Evolutionary conservation across 2,329 filamentous ascomycete genomes (phyloP).

Genomic region (Aphanoascus verrucosus): DNA sequence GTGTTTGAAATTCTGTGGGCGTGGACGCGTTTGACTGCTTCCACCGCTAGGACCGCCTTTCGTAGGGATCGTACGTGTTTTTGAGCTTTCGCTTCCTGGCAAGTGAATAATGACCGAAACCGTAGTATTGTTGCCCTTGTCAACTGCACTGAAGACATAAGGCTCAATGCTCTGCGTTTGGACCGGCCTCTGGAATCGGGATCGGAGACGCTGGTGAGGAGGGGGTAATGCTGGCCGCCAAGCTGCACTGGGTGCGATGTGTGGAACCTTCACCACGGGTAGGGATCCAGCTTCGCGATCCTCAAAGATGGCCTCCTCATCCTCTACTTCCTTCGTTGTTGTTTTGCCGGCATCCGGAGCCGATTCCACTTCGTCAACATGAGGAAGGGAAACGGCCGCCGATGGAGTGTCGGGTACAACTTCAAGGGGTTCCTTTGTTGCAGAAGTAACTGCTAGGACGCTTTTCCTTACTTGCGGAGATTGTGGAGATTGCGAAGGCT

Average conservation of each 20-base stretch:
- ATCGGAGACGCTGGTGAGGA: conserved; percentile 25
- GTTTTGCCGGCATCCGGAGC: conserved; percentile 38
- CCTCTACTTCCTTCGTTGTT: conserved; percentile 58
- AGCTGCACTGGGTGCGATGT: conserved; percentile 49
- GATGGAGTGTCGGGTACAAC: conserved; percentile 41
- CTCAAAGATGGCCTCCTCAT: conserved; percentile 70
- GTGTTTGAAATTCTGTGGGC: conserved; percentile 21
- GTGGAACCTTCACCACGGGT: conserved; percentile 59
- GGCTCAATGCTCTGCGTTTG: conserved; percentile 42
- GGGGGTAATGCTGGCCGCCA: conserved; percentile 48
- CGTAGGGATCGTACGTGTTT: conserved; percentile 31
- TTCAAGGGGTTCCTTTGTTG: conserved; percentile 57
- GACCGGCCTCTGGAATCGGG: conserved; percentile 45
- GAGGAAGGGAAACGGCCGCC: conserved; percentile 63
- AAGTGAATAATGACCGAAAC: conserved; percentile 37
- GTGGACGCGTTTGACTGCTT: conserved; percentile 21
- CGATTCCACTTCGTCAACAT: conserved; percentile 25
- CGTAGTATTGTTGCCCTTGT: conserved; percentile 29
- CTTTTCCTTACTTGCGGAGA: conserved; percentile 40
- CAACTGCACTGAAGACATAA: conserved; percentile 32
- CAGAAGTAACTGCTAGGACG: conserved; percentile 52
- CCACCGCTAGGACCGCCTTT: conserved; percentile 19
- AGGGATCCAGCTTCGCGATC: conserved; percentile 70
- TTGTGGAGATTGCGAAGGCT: conserved; percentile 32
- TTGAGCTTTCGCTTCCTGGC: conserved; percentile 38